phyloP scores from a whole-genome alignment of 2,329 filamentous ascomycete species.

The Colletotrichum lini region DNA sequence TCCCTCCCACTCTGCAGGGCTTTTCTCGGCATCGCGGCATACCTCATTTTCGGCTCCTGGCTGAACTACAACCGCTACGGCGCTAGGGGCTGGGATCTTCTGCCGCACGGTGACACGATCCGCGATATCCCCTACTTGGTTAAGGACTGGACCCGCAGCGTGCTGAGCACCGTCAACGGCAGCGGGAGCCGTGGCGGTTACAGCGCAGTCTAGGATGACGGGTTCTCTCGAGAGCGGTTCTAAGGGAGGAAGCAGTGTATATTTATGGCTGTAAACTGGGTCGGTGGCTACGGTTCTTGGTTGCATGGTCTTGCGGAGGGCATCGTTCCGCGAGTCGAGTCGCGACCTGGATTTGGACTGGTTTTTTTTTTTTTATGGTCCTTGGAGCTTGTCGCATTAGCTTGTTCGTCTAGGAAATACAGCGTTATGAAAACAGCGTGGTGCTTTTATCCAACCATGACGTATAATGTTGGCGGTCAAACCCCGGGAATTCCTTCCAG shows the following conservation, averaged over 20 bases:
- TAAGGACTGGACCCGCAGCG: constrained; percentile 86
- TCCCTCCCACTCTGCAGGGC: constrained; percentile 64
- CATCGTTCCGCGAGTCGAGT: constrained; percentile 30
- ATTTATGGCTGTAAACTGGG: constrained; percentile 34
- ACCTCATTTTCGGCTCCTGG: constrained; percentile 98
- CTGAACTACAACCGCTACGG: constrained; percentile 98
- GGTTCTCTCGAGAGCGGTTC: too few species aligned
- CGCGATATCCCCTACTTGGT: constrained; percentile 93
- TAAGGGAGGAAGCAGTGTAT: constrained; percentile 13
- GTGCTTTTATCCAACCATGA: not conserved
- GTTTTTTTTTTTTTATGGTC: constrained; percentile 2
- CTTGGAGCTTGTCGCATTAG: constrained; percentile 34
- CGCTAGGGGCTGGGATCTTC: constrained; percentile 92
- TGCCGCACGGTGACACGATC: constrained; percentile 93
- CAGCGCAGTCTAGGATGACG: constrained; percentile 82
- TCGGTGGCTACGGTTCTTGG: constrained; percentile 15
- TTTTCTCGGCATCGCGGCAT: constrained; percentile 88
- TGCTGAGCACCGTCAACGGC: constrained; percentile 88
- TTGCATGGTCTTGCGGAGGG: constrained; percentile 22
- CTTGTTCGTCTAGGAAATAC: constrained; percentile 23
- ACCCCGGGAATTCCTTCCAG: not conserved
- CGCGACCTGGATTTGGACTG: constrained; percentile 35
- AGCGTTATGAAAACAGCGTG: not conserved
- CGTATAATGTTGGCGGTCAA: not conserved
- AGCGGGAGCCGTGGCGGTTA: constrained; percentile 90